phyloP scores from a whole-genome alignment of 1,284 basidiomycete genomes.

The Trichosporon sp. region DNA sequence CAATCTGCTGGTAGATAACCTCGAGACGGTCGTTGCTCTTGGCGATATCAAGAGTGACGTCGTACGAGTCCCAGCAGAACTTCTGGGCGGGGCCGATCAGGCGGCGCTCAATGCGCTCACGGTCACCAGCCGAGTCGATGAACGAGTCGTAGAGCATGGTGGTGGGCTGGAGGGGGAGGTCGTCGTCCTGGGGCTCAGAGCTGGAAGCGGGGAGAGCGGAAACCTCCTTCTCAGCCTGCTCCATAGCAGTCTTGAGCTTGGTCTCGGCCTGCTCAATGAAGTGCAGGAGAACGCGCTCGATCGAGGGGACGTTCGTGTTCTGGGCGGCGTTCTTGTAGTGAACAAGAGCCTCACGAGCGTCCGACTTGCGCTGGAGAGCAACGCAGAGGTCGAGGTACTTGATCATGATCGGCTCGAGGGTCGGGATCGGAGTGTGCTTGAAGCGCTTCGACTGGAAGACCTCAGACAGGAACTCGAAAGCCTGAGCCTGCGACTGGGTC shows the following conservation, averaged over 20 bases:
- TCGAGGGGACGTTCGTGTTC: constrained; percentile 85
- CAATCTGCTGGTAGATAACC: constrained; percentile 92
- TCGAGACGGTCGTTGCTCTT: constrained; percentile 97
- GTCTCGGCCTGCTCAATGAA: constrained; percentile 87
- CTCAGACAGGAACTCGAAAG: constrained; percentile 56
- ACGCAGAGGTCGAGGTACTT: constrained; percentile 88
- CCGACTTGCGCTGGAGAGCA: constrained; percentile 87
- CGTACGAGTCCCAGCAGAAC: constrained; percentile 98
- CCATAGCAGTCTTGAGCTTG: constrained; percentile 84
- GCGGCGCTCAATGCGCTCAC: constrained; percentile 92
- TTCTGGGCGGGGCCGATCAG: constrained; percentile 97
- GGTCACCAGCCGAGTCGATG: constrained; percentile 67
- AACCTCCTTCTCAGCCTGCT: constrained; percentile 68
- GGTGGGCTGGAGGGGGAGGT: constrained; percentile 53
- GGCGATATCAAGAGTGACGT: constrained; percentile 92
- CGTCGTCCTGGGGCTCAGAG: constrained; percentile 46
- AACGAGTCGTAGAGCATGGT: constrained; percentile 54
- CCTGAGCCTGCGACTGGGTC: constrained; percentile 54
- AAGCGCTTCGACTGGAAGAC: constrained; percentile 73
- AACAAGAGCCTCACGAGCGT: constrained; percentile 88
- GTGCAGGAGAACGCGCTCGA: constrained; percentile 87
- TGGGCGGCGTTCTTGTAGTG: constrained; percentile 97
- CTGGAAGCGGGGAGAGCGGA: constrained; percentile 77
- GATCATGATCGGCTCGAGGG: constrained; percentile 94
- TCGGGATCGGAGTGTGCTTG: constrained; percentile 82